These are phyloP conservation scores for Aspergillus fumigatus DNA, from an alignment of 2,329 filamentous ascomycete genomes.

Conservation along the genomic window DNA sequence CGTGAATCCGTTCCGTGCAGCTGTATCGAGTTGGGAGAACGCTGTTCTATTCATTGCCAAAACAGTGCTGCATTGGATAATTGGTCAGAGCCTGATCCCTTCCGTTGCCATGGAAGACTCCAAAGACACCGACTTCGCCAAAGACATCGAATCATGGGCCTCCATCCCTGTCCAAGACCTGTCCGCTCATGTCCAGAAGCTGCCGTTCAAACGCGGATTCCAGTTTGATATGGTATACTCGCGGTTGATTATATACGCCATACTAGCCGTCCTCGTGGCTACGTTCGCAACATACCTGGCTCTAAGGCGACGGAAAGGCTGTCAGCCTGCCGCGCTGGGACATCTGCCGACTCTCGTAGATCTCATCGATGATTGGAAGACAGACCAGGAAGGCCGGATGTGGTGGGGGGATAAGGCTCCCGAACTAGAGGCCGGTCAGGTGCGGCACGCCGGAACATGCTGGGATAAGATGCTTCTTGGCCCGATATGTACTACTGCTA, in stretches of 20 bases:
- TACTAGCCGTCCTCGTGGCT: neutral
- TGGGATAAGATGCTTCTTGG: too few relatives aligned
- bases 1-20: constrained; percentile 1
- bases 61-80: constrained; percentile 13
- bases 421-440: too few relatives aligned
- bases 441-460: too few relatives aligned
- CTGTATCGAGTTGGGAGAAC: constrained; percentile 7
- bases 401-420: too few relatives aligned
- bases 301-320: too few relatives aligned
- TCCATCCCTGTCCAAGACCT: too few relatives aligned
- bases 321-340: too few relatives aligned
- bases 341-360: too few relatives aligned
- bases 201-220: neutral
- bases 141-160: too few relatives aligned
- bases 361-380: too few relatives aligned
- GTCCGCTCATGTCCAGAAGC: neutral
- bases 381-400: too few relatives aligned
- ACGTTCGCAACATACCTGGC: neutral
- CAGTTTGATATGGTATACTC: constrained; percentile 5
- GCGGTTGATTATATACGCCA: constrained; percentile 1
- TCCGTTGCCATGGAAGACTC: neutral
- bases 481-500: too few relatives aligned
- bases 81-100: constrained; percentile 8
- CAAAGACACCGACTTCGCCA: neutral
- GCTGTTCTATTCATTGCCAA: constrained; percentile 10